Evolutionary conservation across 1,284 basidiomycete genomes (phyloP), one percentile per base, ranked within the genome.

Genomic region (Fistulinella staudtii): DNA sequence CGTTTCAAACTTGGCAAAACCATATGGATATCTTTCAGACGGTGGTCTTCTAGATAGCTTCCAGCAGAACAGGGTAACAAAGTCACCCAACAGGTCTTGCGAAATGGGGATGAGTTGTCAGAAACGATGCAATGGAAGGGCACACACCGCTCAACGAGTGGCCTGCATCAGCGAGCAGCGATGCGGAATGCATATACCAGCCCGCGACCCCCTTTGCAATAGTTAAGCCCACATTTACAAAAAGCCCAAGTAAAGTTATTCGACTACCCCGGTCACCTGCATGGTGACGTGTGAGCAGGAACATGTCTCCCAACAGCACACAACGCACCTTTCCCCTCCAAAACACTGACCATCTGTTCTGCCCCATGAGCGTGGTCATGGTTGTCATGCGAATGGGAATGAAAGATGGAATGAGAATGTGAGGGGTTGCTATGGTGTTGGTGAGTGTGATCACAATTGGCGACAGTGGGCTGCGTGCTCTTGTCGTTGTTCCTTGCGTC

Each of bases 1-100:
- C 5, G 93, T 94, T 67, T 98, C 94, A 56, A 93, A 94, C 68
- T 97, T 98, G 53, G 87, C 85, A 59, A 93, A 93, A 40, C 89
- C 92, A 50, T 89, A 88, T 0, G 92, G 93, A 61, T 93, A 95
- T 49, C 67, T 73, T 53, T 75, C 76, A 6, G 84, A 86, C 3
- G 93, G 86, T 15, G 85, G 79, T 58, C 79, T 82, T 44, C 91
- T 79, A 2, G 90, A 93, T 48, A 96, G 77, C 43, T 82, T 82
- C 90, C 93, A 97, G 58, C 88, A 91, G 54, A 90, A 86, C 15
- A 99, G 76, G 2, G 93, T 94, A 37, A 98, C 91, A 53, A 98
- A 82, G 70, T 99, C 96, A 6, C 89, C 89, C 44, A 94, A 67
- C 20, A 94, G 74, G 67, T 95, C 87, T 77, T 36, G 36, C n/a